Conservation (phyloP, 1,139 yeast genomes). For the Kodamaea sp. region DNA sequence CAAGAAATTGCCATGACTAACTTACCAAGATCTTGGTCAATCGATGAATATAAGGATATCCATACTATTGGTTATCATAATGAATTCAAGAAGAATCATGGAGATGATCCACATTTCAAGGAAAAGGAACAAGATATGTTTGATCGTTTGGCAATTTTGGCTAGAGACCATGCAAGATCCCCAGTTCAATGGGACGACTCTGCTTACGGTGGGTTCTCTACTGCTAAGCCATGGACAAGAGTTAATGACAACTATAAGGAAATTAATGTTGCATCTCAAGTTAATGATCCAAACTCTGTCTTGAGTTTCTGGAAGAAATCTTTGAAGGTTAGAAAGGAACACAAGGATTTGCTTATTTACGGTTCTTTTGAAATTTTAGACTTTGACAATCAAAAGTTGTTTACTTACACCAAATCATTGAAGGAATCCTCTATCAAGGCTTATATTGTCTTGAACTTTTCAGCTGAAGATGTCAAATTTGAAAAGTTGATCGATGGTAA, state of each 20-base stretch:
- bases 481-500: conserved; percentile 28
- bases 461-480: conserved; percentile 28
- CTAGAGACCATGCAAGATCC: conserved; percentile 55
- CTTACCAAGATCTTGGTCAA: conserved; percentile 42
- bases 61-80: conserved; percentile 43
- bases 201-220: conserved; percentile 47
- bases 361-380: conserved; percentile 47
- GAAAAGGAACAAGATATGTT: conserved; percentile 27
- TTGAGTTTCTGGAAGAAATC: conserved; percentile 44
- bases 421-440: conserved; percentile 19
- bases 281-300: conserved; percentile 45
- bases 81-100: conserved; percentile 28
- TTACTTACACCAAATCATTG: conserved; percentile 34
- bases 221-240: conserved; percentile 53
- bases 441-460: conserved; percentile 46
- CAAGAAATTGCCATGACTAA: conserved; percentile 60
- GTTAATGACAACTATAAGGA: conserved; percentile 49
- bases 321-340: conserved; percentile 41
- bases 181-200: conserved; percentile 57
- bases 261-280: conserved; percentile 47
- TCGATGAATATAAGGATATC: conserved; percentile 50
- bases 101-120: conserved; percentile 26
- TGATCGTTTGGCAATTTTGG: conserved; percentile 34
- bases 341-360: conserved; percentile 43
- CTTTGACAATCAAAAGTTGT: conserved; percentile 33